Conservation (phyloP, 331 rosid species). For the Quercus phellos region DNA sequence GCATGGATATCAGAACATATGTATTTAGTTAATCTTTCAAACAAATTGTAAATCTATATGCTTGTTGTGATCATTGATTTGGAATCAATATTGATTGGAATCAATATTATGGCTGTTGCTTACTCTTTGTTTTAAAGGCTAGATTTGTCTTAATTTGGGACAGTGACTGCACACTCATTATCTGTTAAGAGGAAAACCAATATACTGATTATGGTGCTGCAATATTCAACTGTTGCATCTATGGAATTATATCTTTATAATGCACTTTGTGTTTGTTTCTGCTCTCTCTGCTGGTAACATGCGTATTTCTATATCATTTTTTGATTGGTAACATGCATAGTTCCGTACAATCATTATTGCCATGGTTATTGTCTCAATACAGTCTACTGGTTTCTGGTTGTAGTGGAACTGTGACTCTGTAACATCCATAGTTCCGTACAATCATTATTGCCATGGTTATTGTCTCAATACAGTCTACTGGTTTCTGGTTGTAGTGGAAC, state of each 20-base stretch:
- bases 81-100: not conserved
- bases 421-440: not conserved
- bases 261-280: not conserved
- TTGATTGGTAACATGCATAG: not conserved
- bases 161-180: not conserved
- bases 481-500: constrained; percentile 24
- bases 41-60: not conserved
- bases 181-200: not conserved
- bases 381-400: constrained; percentile 21
- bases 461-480: constrained; percentile 6
- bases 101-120: not conserved
- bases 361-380: not conserved
- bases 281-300: not conserved
- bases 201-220: not conserved
- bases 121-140: not conserved
- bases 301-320: too few species aligned
- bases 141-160: not conserved
- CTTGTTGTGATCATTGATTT: not conserved
- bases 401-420: constrained; percentile 21
- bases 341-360: not conserved
- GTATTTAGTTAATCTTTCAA: not conserved
- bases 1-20: not conserved
- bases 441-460: not conserved
- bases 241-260: not conserved
- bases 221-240: not conserved